These are phyloP conservation scores for Nidula microcarpa DNA, from an alignment of 768 basidiomycete genomes.

Conservation along the genomic window DNA sequence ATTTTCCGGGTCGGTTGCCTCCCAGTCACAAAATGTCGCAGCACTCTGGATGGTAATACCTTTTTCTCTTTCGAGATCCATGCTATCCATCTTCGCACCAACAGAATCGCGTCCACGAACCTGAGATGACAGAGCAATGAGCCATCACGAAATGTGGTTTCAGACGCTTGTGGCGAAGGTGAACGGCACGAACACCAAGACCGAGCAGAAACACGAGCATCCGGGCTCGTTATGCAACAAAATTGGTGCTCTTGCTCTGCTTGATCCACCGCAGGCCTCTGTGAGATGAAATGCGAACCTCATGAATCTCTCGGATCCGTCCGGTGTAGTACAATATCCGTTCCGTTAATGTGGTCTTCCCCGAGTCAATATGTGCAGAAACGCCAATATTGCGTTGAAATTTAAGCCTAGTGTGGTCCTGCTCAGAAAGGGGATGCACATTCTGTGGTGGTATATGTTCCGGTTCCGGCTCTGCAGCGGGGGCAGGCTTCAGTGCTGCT, in stretches of 20 bases:
- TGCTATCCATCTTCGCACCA: conserved; percentile 99
- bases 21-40: conserved; percentile 98
- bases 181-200: conserved; percentile 7
- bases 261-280: conserved; percentile 12
- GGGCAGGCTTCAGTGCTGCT: conserved; percentile 37
- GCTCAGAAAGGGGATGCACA: conserved; percentile 51
- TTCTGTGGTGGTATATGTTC: conserved; percentile 16
- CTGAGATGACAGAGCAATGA: conserved; percentile 30
- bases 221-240: not conserved
- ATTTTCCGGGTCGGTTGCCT: conserved; percentile 57
- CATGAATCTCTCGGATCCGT: conserved; percentile 92
- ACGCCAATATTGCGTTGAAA: conserved; percentile 96
- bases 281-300: conserved; percentile 51
- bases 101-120: conserved; percentile 93
- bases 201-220: not conserved
- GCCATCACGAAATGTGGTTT: conserved; percentile 3
- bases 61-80: conserved; percentile 98
- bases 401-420: conserved; percentile 61
- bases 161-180: conserved; percentile 16
- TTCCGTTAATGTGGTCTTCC: conserved; percentile 97
- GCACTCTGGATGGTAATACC: conserved; percentile 99
- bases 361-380: conserved; percentile 93
- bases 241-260: not conserved
- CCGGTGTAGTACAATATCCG: conserved; percentile 96
- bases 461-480: conserved; percentile 14